Evolutionary conservation across 306 rosid species (phyloP).

Genomic region (Ammopiptanthus mongolicus): DNA sequence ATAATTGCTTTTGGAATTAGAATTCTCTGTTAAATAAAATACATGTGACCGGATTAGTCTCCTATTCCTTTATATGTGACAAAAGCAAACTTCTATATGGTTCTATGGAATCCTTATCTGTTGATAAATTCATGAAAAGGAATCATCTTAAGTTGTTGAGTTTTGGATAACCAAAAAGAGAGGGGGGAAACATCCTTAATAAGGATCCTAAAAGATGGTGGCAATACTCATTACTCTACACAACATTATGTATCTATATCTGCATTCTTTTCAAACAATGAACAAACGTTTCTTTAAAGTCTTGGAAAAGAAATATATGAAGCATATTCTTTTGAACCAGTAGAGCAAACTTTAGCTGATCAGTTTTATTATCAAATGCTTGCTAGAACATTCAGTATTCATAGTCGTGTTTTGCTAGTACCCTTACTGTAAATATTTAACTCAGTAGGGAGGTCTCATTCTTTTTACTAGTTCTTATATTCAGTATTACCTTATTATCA

Average conservation of each 20-base stretch:
- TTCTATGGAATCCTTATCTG: neutral
- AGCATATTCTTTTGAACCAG: neutral
- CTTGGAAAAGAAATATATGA: neutral
- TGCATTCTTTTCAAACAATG: neutral
- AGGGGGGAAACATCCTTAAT: no score
- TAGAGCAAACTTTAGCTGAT: constrained; percentile 2
- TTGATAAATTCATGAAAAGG: neutral
- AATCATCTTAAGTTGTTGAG: constrained; percentile 4
- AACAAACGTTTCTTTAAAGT: neutral
- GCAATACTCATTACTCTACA: neutral
- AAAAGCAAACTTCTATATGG: neutral
- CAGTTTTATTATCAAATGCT: neutral
- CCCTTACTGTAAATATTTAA: neutral
- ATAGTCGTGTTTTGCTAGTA: neutral
- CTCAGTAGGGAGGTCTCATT: neutral
- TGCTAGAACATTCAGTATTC: neutral
- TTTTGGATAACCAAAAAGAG: neutral
- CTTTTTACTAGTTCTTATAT: neutral
- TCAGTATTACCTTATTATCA: neutral
- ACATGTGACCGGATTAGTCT: neutral
- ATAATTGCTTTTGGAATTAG: constrained; percentile 6
- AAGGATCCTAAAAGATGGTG: no score
- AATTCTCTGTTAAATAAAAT: neutral
- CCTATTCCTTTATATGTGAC: neutral
- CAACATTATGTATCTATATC: neutral